Base-by-base conservation (phyloP, 78 protist genomes). In the Goniomonas avonlea region DNA sequence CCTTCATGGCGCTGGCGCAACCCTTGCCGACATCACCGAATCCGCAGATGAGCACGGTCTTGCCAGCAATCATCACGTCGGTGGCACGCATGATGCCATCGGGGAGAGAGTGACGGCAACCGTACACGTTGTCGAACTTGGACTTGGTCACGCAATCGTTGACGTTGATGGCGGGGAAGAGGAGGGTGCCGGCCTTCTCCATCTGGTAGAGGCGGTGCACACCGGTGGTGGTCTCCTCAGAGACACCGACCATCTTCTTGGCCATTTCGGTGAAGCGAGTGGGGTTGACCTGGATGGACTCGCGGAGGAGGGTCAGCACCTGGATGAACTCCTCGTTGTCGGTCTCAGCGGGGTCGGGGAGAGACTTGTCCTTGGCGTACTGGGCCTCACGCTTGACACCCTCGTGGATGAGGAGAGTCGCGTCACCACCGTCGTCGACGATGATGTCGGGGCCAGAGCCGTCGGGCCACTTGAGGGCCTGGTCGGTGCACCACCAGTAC, bases 201-300 rank as follows among this genome's bases (percentile, higher is more conserved):
- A 94, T 90, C 81, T 85, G 73, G 83, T 93, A 63, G 71, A 98
- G 90, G 83, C 94, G 86, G 94, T 94, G 94, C 70, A 96, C 99
- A 77, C 99, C 99, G 32, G 99, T 98, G 81, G 99, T 98, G 86
- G 99, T 98, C 88, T 98, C 99, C 92, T 98, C 99, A 21, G 98
- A 92, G 50, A 96, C 85, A 50, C 99, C 99, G 73, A 82, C 82
- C 82, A 94, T 80, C 37, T 89, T 76, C 13, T 55, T 88, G 25
- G 86, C 91, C n/a, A 85, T 47, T 77, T 82, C 47, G 82, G 77
- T 66, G 77, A 32, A 89, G 66, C 9, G 35, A 47, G 21, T 32
- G 56, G 88, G 88, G 84, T 85, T 79, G 80, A 79, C 53, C 65
- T 90, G 41, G 73, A 76, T 38, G 45, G 79, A 18, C 41, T 35